These are phyloP conservation scores for Fusarium haematococcum DNA, from an alignment of 2,329 filamentous ascomycete species.

Conservation along the genomic window DNA sequence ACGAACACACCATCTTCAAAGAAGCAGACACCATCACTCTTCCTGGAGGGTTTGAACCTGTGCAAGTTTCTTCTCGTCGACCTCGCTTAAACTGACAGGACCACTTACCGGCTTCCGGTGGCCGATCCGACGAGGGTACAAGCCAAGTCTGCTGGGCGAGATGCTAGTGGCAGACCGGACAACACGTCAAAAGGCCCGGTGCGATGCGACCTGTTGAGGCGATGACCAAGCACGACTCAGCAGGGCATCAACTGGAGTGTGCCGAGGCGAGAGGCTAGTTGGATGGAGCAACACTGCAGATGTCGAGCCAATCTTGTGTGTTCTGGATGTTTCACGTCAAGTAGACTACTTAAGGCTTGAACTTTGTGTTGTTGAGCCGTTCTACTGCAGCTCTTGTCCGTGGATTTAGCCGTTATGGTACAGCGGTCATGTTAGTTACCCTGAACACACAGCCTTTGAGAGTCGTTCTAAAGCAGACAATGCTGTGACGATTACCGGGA, in stretches of 20 bases:
- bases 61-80: background rate
- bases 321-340: background rate
- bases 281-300: background rate
- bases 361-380: background rate
- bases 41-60: background rate
- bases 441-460: background rate
- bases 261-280: background rate
- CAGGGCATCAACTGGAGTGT: background rate
- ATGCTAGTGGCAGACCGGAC: constrained; percentile 10
- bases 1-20: background rate
- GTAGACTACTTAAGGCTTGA: background rate
- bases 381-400: background rate
- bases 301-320: background rate
- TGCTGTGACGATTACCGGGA: too few species aligned
- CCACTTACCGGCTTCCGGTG: constrained; percentile 9
- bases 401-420: background rate
- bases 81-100: background rate
- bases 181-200: background rate
- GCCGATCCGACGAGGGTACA: constrained; percentile 1
- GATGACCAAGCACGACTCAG: constrained; percentile 14
- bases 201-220: background rate
- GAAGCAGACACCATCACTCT: background rate
- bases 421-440: background rate
- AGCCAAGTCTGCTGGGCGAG: constrained; percentile 3
- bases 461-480: background rate